Conservation (phyloP, 352 stramenopile genomes). For the Phytophthora pini region DNA sequence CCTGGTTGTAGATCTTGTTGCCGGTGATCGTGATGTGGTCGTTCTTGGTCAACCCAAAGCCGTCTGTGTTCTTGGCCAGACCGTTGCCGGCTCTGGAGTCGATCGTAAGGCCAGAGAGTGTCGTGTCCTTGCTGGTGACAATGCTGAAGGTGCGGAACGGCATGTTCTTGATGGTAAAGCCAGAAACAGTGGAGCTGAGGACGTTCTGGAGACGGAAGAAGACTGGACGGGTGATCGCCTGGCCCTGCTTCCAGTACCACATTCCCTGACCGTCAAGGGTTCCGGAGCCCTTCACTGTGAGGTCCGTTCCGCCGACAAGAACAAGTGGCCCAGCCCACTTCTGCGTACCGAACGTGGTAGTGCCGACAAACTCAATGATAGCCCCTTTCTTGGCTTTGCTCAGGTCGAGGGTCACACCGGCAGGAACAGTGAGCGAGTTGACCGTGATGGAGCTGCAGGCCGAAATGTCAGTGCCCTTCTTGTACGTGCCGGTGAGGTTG, state of each 20-base stretch:
- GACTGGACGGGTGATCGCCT: slow-evolving; percentile 20
- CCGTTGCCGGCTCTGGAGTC: slow-evolving; percentile 17
- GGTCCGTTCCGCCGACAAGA: slow-evolving; percentile 20
- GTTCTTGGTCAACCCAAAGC: slow-evolving; percentile 19
- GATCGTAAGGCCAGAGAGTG: slow-evolving; percentile 9
- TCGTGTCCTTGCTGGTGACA: slow-evolving; percentile 23
- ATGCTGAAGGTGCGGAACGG: slow-evolving; percentile 36
- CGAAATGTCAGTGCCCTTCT: slow-evolving; percentile 35
- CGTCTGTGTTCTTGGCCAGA: slow-evolving; percentile 19
- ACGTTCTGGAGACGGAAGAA: slow-evolving; percentile 19
- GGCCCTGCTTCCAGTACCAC: slow-evolving; percentile 43
- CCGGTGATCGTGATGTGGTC: slow-evolving; percentile 15
- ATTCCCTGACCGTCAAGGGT: slow-evolving; percentile 39
- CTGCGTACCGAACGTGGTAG: slow-evolving; percentile 38
- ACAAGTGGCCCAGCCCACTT: slow-evolving; percentile 41
- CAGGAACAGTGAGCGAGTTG: slow-evolving; percentile 14
- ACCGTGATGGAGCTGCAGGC: slow-evolving; percentile 35
- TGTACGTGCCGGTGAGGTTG: slow-evolving; percentile 34
- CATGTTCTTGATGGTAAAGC: slow-evolving; percentile 41
- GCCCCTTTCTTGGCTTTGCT: slow-evolving; percentile 31
- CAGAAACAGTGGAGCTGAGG: slow-evolving; percentile 25
- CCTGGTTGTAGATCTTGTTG: slow-evolving; percentile 28
- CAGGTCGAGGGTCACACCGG: slow-evolving; percentile 29
- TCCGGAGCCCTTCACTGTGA: slow-evolving; percentile 29
- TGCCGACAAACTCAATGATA: slow-evolving; percentile 36